Evolutionary conservation across 176 grass and related monocot species (phyloP), one percentile per base, ranked within the genome.

Genomic region (Pontederia paniculata): DNA sequence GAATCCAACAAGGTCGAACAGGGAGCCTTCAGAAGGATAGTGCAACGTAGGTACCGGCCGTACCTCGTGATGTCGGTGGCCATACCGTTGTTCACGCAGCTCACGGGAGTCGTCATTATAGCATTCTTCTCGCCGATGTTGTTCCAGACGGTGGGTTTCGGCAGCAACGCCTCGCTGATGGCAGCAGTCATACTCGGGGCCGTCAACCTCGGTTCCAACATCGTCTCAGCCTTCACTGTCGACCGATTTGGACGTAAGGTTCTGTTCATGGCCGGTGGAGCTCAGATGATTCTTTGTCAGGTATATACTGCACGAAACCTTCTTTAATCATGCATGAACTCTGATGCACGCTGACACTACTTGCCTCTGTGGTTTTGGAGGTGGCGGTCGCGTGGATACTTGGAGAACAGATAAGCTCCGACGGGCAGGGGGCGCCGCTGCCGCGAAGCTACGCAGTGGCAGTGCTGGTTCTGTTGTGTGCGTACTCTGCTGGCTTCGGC

Each of bases 51-150:
- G 74, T 86, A 95, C 78, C 89, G 89, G 14, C 85, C 85, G 1
- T 76, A 89, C 58, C 73, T 95, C 8, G 82, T 80, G 54, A 73
- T 89, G 62, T 81, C 76, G 58, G 52, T 95, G 13, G 89, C 82
- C 19, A 73, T 95, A 61, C 85, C 89, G 14, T 44, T 62, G 23
- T 95, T 86, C 79, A 76, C 79, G 85, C 89, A 95, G 78, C 81
- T 95, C 46, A 95, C 81, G 6, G 85, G 89, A 57, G 67, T 95
- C 45, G 54, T 89, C 58, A 75, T 78, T 15, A 55, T 95, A 42
- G 61, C 78, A 14, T 95, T 95, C 89, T 95, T 95, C 58, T 13
- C 89, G 48, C 89, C 85, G 3, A 74, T 89, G 0, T 14, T 95
- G 58, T 89, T 89, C 77, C 78, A 78, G 50, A 89, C 79, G 50